Percentiles rank a stretch among this genome's conserved stretches.
Conservation (phyloP, 2,329 filamentous ascomycete species). For the Sporothrix brunneoviolacea region DNA sequence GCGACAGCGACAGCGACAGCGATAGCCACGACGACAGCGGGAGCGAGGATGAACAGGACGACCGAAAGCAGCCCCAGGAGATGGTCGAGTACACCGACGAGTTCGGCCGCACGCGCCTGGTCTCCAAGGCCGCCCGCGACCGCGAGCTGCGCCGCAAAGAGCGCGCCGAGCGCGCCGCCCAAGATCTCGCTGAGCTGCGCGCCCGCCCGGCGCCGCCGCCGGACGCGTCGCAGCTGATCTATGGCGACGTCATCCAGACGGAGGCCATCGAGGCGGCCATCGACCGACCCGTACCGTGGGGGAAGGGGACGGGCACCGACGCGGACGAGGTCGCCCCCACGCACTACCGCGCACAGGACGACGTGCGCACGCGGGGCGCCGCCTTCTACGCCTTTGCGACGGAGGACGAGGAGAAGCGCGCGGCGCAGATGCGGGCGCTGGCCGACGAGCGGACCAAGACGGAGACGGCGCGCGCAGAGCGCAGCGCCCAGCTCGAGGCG, state of each 20-base stretch:
- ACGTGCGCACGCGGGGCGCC: constrained; percentile 80
- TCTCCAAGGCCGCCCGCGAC: constrained; percentile 62
- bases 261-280: constrained; percentile 71
- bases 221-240: constrained; percentile 57
- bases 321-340: constrained; percentile 24
- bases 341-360: constrained; percentile 80
- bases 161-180: constrained; percentile 38
- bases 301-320: constrained; percentile 37
- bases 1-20: constrained; percentile 63
- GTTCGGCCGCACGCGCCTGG: constrained; percentile 74
- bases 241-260: constrained; percentile 77
- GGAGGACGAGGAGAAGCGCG: constrained; percentile 63
- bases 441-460: constrained; percentile 62
- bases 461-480: constrained; percentile 52
- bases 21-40: constrained; percentile 33
- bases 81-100: constrained; percentile 87
- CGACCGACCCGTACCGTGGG: constrained; percentile 69
- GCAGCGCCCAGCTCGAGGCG: constrained; percentile 55
- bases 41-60: constrained; percentile 62
- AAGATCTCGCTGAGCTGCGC: constrained; percentile 62
- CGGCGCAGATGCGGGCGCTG: constrained; percentile 68
- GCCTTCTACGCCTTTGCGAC: constrained; percentile 87
- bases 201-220: constrained; percentile 59
- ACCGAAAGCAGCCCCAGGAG: constrained; percentile 40
- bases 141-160: constrained; percentile 54